phyloP scores from a whole-genome alignment of 768 basidiomycete species.

The Boletus sp. region DNA sequence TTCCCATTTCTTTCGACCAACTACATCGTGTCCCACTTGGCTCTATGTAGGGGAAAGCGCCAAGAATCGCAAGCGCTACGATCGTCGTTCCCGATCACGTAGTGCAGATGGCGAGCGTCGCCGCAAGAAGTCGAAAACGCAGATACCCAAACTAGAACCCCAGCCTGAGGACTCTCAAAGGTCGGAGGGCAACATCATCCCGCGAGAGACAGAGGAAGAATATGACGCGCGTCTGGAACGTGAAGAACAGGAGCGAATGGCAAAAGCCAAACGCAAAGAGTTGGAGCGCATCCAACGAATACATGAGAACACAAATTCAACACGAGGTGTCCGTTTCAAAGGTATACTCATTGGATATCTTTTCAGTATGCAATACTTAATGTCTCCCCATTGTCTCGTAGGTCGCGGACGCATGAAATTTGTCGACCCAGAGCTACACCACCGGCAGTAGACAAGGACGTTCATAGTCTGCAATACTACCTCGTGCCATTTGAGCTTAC shows the following conservation, averaged over 20 bases:
- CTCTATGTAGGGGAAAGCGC: constrained; percentile 4
- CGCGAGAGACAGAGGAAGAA: constrained; percentile 65
- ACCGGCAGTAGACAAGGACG: constrained; percentile 18
- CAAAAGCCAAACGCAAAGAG: constrained; percentile 43
- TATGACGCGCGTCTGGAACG: constrained; percentile 66
- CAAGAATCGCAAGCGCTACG: constrained; percentile 21
- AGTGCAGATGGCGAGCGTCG: constrained; percentile 28
- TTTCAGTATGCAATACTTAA: neutral
- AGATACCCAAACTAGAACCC: constrained; percentile 1
- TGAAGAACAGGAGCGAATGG: constrained; percentile 60
- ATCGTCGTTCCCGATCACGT: constrained; percentile 24
- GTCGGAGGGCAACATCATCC: constrained; percentile 5
- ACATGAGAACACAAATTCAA: constrained; percentile 31
- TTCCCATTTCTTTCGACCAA: neutral
- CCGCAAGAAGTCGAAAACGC: constrained; percentile 28
- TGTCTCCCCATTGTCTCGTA: constrained; percentile 18
- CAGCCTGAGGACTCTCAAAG: constrained; percentile 7
- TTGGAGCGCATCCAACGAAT: constrained; percentile 46
- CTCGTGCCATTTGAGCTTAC: neutral
- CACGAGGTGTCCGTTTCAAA: constrained; percentile 60
- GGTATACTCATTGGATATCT: constrained; percentile 33
- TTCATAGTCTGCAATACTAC: neutral
- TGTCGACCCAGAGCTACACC: constrained; percentile 52
- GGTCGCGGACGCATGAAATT: constrained; percentile 69
- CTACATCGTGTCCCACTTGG: neutral